Evolutionary conservation across 2,329 filamentous ascomycete species (phyloP).

Genomic region (Aspergillus sp.): DNA sequence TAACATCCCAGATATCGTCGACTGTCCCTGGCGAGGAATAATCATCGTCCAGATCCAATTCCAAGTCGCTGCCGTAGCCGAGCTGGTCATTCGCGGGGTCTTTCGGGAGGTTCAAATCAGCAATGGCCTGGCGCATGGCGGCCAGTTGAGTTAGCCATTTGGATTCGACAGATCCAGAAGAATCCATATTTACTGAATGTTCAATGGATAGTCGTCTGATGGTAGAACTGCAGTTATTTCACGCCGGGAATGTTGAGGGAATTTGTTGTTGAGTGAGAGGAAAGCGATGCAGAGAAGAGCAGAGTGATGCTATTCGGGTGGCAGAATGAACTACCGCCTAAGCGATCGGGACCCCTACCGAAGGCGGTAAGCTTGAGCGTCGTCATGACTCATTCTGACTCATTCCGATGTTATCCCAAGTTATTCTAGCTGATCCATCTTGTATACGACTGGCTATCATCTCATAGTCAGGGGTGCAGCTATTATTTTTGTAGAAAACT

Average conservation of each 20-base stretch:
- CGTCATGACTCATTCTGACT: not conserved
- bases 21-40: constrained; percentile 59
- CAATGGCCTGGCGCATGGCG: constrained; percentile 83
- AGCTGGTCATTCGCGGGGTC: constrained; percentile 42
- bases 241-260: not conserved
- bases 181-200: not conserved
- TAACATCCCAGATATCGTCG: constrained; percentile 91
- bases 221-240: not conserved
- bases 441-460: not conserved
- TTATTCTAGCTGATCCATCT: not conserved
- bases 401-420: not conserved
- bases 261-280: not conserved
- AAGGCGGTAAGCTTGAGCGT: not conserved
- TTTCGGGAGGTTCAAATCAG: constrained; percentile 63
- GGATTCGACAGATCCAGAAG: constrained; percentile 37
- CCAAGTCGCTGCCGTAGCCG: constrained; percentile 53
- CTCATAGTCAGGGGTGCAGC: too few relatives aligned
- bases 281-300: not conserved
- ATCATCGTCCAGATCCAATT: constrained; percentile 63
- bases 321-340: not conserved
- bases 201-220: not conserved
- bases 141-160: constrained; percentile 85
- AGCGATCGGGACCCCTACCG: not conserved
- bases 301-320: not conserved
- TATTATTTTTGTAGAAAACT: too few relatives aligned